These are phyloP conservation scores for Apophysomyces elegans DNA, from an alignment of 371 early-diverging fungal species.

Conservation along the genomic window DNA sequence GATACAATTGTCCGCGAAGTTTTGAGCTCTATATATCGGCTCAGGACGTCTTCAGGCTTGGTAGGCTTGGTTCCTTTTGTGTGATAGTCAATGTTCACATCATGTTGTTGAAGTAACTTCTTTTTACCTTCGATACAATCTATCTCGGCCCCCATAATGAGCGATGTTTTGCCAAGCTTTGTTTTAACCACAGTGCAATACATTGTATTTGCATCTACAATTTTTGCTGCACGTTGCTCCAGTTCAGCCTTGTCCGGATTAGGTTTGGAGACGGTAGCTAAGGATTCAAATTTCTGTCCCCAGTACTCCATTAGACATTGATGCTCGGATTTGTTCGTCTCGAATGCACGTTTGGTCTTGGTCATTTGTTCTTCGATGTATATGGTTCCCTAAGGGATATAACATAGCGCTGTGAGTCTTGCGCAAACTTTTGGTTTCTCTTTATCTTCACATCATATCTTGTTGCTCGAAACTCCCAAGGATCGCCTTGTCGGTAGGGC, in stretches of 20 bases:
- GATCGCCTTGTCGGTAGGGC: conserved; percentile 75
- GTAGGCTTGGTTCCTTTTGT: conserved; percentile 42
- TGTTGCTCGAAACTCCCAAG: conserved; percentile 83
- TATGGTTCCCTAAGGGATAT: conserved; percentile 53
- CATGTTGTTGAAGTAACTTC: neutral
- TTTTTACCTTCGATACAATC: conserved; percentile 73
- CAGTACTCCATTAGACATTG: conserved; percentile 76
- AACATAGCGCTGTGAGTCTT: neutral
- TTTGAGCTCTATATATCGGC: conserved; percentile 86
- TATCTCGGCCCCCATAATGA: conserved; percentile 92
- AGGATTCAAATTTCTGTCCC: conserved; percentile 79
- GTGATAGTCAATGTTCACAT: neutral
- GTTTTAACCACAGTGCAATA: conserved; percentile 89
- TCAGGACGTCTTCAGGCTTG: conserved; percentile 38
- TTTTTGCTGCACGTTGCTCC: conserved; percentile 37
- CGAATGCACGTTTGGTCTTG: conserved; percentile 40
- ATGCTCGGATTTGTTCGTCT: conserved; percentile 46
- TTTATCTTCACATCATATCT: conserved; percentile 56
- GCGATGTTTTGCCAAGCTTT: conserved; percentile 64
- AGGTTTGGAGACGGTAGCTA: conserved; percentile 60
- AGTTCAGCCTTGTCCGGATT: conserved; percentile 49
- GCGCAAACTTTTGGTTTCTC: neutral
- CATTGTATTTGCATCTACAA: conserved; percentile 83
- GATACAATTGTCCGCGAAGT: conserved; percentile 74
- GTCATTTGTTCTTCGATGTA: conserved; percentile 82